Evolutionary conservation across 345 rosid species (phyloP), one percentile per base, ranked within the genome.

Genomic region (Corchorus olitorius): DNA sequence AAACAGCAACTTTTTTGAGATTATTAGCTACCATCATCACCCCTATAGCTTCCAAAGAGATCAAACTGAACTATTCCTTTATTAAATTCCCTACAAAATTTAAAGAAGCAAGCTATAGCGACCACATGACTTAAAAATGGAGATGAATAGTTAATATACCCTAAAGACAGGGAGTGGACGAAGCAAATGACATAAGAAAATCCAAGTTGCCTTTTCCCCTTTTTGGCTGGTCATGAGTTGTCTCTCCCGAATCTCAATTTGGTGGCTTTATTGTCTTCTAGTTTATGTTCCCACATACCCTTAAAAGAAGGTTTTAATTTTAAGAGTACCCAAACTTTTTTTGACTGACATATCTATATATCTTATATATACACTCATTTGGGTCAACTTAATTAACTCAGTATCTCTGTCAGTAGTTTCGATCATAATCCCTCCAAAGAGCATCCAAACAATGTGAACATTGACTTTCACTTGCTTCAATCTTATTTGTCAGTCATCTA

Each of bases 261-360:
- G 85, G 85, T 87, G 87, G 87, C 88, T 84, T 78, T 78, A 50
- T 75, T 90, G 92, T 90, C 90, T 76, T 86, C 82, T 86, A 75
- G 72, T 80, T 78, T 78, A 70, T 84, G 89, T 84, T 87, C 80
- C 73, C 83, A 83, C 80, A 27, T 27, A n/a, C 72, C 86, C 85
- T 87, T 84, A 86, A 86, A 88, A 88, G 82, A 82, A 70, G 88
- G 78, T 76, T 77, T 79, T 27, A 65, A 50, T 46, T 22, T 49
- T 22, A n/a, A 49, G n/a, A 19, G 15, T 1, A 3, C 15, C 41
- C 65, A 27, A 73, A 76, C 67, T 71, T 81, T 82, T 54, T 76
- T 78, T 76, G 78, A 73, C 80, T 75, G 67, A 73, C 68, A 63
- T 14, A 49, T 19, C n/a, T 49, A 15, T 53, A 39, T 39, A 39